Base-by-base conservation (phyloP, 176 grass and related monocot species). In the Aegilops sharonensis region DNA sequence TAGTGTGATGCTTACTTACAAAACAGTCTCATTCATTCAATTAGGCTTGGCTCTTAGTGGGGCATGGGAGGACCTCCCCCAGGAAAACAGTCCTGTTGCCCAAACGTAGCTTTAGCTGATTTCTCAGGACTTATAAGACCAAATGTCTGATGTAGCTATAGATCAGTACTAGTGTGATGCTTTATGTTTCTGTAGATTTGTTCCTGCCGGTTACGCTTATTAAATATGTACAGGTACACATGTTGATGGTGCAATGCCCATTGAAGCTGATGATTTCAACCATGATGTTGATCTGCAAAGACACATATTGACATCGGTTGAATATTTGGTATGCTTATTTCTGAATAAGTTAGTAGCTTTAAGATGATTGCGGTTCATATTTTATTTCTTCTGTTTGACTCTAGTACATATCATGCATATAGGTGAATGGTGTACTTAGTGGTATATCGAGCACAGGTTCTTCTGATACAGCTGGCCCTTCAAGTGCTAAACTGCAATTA, bases 391-490 rank as follows among this genome's bases (percentile, higher is more conserved):
- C 5, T 52, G 27, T 89, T 80, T 91, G 78, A 91, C 76, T 34
- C 54, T 84, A 39, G 39, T 10, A 24, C 83, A 20, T 76, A 75
- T 93, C 78, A 70, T 85, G 59, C 61, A 35, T 35, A 74, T 78
- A 98, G 95, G 95, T 98, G 25, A 95, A 98, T 90, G 57, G 85
- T 61, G 69, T 95, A 78, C 91, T 95, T 80, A 88, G 48, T 78
- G 79, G 54, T 64, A 86, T 81, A 87, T 62, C 76, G 61, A 85
- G 43, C 85, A 93, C 74, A 78, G 52, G 78, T 40, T 79, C 76
- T 90, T 88, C 85, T 21, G 78, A 82, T 82, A 50, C 34, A 66
- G 30, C 87, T 81, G 86, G 37, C 27, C 91, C 80, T 12, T 88
- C 95, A 81, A 78, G 86, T 78, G 78, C 66, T 18, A 92, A 92